phyloP scores from a whole-genome alignment of 495 filamentous ascomycete genomes.

The Penicillium verhagenii region DNA sequence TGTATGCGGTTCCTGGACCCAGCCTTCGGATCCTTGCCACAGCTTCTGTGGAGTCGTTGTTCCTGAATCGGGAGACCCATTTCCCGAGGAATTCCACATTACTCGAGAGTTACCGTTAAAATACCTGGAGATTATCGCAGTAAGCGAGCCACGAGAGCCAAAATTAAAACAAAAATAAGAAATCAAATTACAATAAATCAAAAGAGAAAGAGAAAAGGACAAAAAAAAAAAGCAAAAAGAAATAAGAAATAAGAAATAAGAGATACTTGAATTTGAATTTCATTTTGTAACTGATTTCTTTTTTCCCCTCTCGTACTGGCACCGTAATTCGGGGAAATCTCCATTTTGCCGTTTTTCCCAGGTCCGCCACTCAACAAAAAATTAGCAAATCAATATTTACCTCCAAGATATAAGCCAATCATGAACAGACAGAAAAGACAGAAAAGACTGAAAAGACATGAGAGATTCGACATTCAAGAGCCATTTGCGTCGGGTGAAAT shows the following conservation, averaged over 20 bases:
- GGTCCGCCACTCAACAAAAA: background rate
- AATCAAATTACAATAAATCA: too few species aligned
- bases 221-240: too few species aligned
- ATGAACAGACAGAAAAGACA: background rate
- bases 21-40: background rate
- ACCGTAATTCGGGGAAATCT: background rate
- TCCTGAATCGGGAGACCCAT: constrained; percentile 10
- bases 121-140: constrained; percentile 2
- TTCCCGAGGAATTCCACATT: background rate
- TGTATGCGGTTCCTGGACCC: constrained; percentile 13
- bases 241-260: too few species aligned
- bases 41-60: constrained; percentile 1
- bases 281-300: too few species aligned
- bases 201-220: too few species aligned
- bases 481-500: too few species aligned
- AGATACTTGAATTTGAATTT: too few species aligned
- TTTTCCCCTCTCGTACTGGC: too few species aligned
- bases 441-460: too few species aligned
- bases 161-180: too few species aligned
- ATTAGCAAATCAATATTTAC: too few species aligned
- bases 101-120: background rate
- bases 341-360: background rate
- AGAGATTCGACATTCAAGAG: too few species aligned
- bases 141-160: background rate
- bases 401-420: background rate